Conservation (phyloP, 169 alveolate genomes). For the Babesia ovis region DNA sequence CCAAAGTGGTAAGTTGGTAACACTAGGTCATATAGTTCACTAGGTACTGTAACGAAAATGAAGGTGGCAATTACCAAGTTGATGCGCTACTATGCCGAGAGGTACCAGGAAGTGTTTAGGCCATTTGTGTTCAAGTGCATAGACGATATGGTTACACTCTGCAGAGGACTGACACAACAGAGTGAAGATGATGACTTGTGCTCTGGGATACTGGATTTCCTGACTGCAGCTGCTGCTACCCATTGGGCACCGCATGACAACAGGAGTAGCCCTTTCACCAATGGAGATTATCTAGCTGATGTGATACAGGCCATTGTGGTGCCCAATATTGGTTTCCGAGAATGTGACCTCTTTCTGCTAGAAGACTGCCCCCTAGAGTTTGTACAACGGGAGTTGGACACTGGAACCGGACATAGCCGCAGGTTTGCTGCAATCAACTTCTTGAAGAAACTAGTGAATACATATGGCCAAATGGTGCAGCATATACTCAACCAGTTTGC, state of each 20-base stretch:
- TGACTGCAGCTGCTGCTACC: slow-evolving; percentile 55
- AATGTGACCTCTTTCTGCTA: slow-evolving; percentile 48
- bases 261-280: slow-evolving; percentile 57
- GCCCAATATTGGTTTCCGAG: slow-evolving; percentile 68
- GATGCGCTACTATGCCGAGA: slow-evolving; percentile 62
- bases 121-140: slow-evolving; percentile 60
- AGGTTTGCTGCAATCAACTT: slow-evolving; percentile 57
- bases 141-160: slow-evolving; percentile 52
- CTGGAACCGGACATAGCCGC: slow-evolving; percentile 49
- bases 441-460: slow-evolving; percentile 57
- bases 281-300: slow-evolving; percentile 54
- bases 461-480: slow-evolving; percentile 50
- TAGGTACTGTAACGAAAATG: slow-evolving; percentile 30
- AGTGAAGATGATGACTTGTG: slow-evolving; percentile 48
- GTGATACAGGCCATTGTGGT: slow-evolving; percentile 50
- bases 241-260: slow-evolving; percentile 51
- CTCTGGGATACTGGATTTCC: slow-evolving; percentile 59
- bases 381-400: slow-evolving; percentile 66
- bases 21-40: background rate
- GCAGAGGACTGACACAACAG: slow-evolving; percentile 36
- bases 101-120: slow-evolving; percentile 65
- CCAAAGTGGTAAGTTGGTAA: slow-evolving; percentile 14
- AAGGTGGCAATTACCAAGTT: slow-evolving; percentile 56
- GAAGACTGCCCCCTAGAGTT: slow-evolving; percentile 65
- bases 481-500: slow-evolving; percentile 58